phyloP scores from a whole-genome alignment of 768 basidiomycete genomes.

The Aureoboletus auriporus region DNA sequence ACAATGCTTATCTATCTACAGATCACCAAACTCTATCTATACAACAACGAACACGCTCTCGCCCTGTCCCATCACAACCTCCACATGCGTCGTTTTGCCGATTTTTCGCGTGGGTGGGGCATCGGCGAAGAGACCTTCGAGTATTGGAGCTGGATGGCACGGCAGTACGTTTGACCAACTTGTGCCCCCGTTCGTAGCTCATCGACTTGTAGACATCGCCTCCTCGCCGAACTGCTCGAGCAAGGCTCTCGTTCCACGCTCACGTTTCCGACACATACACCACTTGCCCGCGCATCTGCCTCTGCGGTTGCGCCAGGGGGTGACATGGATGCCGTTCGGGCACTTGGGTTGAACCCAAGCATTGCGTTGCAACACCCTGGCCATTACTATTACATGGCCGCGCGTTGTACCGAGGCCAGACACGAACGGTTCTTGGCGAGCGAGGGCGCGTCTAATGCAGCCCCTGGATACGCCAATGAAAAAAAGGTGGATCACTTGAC shows the following conservation, averaged over 20 bases:
- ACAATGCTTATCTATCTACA: constrained; percentile 25
- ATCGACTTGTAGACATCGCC: constrained; percentile 62
- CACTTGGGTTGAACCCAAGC: constrained; percentile 72
- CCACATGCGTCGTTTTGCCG: constrained; percentile 81
- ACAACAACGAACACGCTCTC: constrained; percentile 80
- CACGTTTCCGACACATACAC: constrained; percentile 55
- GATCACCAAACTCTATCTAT: constrained; percentile 89
- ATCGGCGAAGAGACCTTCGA: constrained; percentile 97
- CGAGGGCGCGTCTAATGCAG: constrained; percentile 40
- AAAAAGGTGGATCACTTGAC: constrained; percentile 87
- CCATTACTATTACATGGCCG: constrained; percentile 83
- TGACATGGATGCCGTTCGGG: constrained; percentile 58
- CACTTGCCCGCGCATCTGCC: constrained; percentile 21
- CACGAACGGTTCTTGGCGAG: constrained; percentile 59
- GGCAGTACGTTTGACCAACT: constrained; percentile 58
- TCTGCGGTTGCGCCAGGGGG: too few relatives aligned
- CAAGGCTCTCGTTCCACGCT: constrained; percentile 68
- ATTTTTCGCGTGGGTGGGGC: constrained; percentile 88
- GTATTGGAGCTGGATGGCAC: constrained; percentile 94
- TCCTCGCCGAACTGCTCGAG: constrained; percentile 88
- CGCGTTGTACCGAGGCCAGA: constrained; percentile 76
- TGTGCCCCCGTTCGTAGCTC: background rate
- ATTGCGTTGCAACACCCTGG: constrained; percentile 88
- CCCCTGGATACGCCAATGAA: constrained; percentile 83
- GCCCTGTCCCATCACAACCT: constrained; percentile 80